A percentile compares a stretch with the other conserved stretches of the same genome.
These are phyloP conservation scores for Platanus orientalis DNA, from an alignment of 164 flowering plant genomes.

Conservation along the genomic window DNA sequence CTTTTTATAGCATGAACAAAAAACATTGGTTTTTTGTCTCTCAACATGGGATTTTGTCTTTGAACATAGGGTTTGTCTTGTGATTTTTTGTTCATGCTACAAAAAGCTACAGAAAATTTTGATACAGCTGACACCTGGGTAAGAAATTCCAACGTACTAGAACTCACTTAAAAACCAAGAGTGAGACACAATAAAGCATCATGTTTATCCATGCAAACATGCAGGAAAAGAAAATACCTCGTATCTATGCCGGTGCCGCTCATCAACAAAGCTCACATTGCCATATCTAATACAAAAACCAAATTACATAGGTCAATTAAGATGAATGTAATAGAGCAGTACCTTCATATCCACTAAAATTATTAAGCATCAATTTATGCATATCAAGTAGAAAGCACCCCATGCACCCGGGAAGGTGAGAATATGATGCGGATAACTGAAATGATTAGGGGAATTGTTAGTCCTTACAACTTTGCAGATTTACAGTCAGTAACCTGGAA, in stretches of 20 bases:
- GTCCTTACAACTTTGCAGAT: constrained; percentile 73
- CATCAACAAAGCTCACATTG: constrained; percentile 63
- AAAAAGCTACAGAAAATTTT: too few species aligned
- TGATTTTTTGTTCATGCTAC: too few species aligned
- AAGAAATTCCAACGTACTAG: too few species aligned
- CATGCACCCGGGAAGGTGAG: not conserved
- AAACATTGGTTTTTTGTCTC: too few species aligned
- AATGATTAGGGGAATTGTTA: not conserved
- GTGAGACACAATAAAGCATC: not conserved
- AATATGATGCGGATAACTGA: not conserved
- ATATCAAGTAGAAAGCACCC: too few species aligned
- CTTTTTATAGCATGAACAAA: too few species aligned
- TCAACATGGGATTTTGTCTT: too few species aligned
- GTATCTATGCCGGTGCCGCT: constrained; percentile 96
- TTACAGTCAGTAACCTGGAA: constrained; percentile 60
- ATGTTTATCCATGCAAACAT: not conserved
- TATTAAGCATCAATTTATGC: too few species aligned
- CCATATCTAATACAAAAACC: constrained; percentile 57
- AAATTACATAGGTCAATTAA: not conserved
- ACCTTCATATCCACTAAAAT: not conserved
- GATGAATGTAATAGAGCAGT: not conserved
- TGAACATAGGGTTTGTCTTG: too few species aligned
- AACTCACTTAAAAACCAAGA: too few species aligned
- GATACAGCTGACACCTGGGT: too few species aligned
- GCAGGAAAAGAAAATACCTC: constrained; percentile 49